Percentiles rank a stretch among this genome's conserved stretches.
phyloP scores from a whole-genome alignment of 768 basidiomycete species.

The Tricholomella constricta region DNA sequence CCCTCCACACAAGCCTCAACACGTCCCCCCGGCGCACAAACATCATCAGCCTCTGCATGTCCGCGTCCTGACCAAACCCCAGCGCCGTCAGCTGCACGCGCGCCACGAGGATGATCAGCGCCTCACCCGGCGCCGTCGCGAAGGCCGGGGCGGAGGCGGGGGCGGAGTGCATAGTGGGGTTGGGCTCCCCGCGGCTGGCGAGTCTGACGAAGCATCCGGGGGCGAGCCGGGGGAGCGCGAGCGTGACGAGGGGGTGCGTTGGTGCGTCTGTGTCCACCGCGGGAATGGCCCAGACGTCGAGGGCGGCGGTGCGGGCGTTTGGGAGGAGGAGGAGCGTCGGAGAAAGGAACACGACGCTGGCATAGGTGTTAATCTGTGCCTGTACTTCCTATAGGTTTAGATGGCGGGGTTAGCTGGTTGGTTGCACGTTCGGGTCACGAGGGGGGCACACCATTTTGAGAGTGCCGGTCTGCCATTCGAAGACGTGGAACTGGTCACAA shows the following conservation, averaged over 20 bases:
- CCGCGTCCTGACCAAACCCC: not conserved
- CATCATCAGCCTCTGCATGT: not conserved
- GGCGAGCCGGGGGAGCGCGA: constrained; percentile 2
- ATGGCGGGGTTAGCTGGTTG: not conserved
- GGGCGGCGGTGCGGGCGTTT: constrained; percentile 14
- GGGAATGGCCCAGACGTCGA: constrained; percentile 27
- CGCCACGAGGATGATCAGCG: not conserved
- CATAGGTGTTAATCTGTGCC: constrained; percentile 20
- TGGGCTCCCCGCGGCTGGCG: constrained; percentile 18
- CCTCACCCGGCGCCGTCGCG: constrained; percentile 1
- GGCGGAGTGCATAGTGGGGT: constrained; percentile 3
- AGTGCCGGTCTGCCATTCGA: constrained; percentile 43
- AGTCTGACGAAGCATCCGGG: not conserved
- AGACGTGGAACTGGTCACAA: constrained; percentile 40
- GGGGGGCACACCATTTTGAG: constrained; percentile 33
- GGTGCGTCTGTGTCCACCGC: not conserved
- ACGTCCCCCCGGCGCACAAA: too few relatives aligned
- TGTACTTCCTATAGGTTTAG: constrained; percentile 15
- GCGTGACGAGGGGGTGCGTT: constrained; percentile 1
- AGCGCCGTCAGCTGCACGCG: not conserved
- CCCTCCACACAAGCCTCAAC: too few relatives aligned
- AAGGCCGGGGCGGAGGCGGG: not conserved
- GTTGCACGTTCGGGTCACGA: not conserved
- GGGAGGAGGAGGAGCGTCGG: constrained; percentile 25
- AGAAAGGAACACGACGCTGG: constrained; percentile 25